A percentile compares a stretch with the other conserved stretches of the same genome.
These are phyloP conservation scores for Podospora pseudocomata DNA, from an alignment of 495 filamentous ascomycete genomes.

Conservation along the genomic window DNA sequence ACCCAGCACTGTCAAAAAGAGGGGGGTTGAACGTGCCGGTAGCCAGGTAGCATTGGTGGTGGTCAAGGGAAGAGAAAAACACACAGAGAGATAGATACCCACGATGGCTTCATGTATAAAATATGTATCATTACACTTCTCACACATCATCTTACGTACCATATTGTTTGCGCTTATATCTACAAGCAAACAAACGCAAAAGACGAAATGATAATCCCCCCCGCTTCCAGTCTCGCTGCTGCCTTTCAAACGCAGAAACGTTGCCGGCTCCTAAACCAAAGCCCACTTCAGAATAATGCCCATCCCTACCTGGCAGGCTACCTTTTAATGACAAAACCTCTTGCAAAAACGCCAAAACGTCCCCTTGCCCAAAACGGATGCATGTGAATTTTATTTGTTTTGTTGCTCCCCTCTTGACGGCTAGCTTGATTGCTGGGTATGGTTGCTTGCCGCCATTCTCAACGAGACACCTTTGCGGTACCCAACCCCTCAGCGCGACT, in stretches of 20 bases:
- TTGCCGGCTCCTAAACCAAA: not conserved
- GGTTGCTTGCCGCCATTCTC: not conserved
- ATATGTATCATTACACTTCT: not conserved
- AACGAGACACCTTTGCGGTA: not conserved
- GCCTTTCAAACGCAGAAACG: not conserved
- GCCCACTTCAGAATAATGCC: not conserved
- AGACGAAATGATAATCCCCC: not conserved
- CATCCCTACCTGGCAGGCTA: not conserved
- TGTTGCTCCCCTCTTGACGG: not conserved
- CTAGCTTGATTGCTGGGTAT: not conserved
- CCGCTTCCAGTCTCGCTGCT: not conserved
- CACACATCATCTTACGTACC: not conserved
- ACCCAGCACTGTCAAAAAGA: not conserved
- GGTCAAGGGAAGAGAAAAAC: not conserved
- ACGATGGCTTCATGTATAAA: not conserved
- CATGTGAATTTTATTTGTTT: constrained; percentile 1
- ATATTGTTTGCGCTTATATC: not conserved
- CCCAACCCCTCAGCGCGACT: constrained; percentile 5
- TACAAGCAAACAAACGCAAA: constrained; percentile 6
- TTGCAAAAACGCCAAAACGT: not conserved
- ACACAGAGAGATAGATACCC: not conserved
- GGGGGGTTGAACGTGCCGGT: not conserved
- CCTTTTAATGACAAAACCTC: not conserved
- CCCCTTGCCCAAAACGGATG: not conserved
- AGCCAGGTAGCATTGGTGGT: constrained; percentile 10